These are phyloP conservation scores for Fusarium sp. DNA, from an alignment of 2,329 filamentous ascomycete genomes.

Conservation along the genomic window DNA sequence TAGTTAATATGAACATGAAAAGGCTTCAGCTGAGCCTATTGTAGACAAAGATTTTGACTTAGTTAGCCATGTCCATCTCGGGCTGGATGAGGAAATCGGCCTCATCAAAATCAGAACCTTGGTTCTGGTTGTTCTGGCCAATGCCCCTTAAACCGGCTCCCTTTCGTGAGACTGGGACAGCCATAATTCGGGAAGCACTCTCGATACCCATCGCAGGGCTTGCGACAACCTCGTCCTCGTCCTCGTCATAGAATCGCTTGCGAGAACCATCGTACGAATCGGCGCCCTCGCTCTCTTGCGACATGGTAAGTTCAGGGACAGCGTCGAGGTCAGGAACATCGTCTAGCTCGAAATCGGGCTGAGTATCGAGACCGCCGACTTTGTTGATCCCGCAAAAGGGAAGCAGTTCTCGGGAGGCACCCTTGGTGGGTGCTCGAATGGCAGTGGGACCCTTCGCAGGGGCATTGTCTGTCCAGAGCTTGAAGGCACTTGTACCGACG, in stretches of 20 bases:
- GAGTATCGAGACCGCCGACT: conserved; percentile 73
- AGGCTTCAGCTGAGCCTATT: not conserved
- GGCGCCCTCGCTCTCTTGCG: conserved; percentile 63
- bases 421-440: conserved; percentile 38
- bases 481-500: conserved; percentile 59
- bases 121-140: conserved; percentile 61
- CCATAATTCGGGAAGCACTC: conserved; percentile 59
- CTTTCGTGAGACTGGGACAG: conserved; percentile 57
- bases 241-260: conserved; percentile 63
- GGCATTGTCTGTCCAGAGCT: conserved; percentile 59
- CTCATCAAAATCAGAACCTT: conserved; percentile 72
- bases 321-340: conserved; percentile 52
- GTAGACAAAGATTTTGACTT: not conserved
- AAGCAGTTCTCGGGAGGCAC: conserved; percentile 69
- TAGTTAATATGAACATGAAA: conserved; percentile 18
- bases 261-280: conserved; percentile 48
- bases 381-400: conserved; percentile 86
- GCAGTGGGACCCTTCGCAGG: conserved; percentile 26
- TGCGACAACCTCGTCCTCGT: conserved; percentile 52
- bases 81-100: conserved; percentile 71
- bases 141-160: conserved; percentile 31
- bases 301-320: conserved; percentile 63
- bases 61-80: conserved; percentile 53
- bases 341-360: conserved; percentile 57
- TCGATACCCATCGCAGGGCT: conserved; percentile 54